These are phyloP conservation scores for Fusarium solani-melongenae DNA, from an alignment of 2,329 filamentous ascomycete species.

Conservation along the genomic window DNA sequence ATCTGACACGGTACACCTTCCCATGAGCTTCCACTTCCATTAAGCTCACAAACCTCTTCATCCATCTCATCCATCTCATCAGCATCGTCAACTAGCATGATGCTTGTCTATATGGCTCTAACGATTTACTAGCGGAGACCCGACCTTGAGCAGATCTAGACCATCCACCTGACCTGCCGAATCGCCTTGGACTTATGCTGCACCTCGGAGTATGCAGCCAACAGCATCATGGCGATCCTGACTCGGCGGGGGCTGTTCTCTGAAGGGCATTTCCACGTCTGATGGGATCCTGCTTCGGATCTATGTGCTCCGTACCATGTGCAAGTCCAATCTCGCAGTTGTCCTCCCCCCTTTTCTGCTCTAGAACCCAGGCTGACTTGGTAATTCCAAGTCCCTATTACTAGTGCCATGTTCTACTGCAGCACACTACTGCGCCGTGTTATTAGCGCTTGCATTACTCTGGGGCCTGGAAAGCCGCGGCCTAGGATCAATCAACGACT, in stretches of 20 bases:
- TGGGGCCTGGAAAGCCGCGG: slow-evolving; percentile 30
- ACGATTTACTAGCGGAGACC: slow-evolving; percentile 10
- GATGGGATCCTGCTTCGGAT: neutral
- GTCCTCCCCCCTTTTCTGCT: slow-evolving; percentile 31
- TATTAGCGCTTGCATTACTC: slow-evolving; percentile 36
- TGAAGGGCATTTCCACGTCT: slow-evolving; percentile 18
- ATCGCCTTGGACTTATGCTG: slow-evolving; percentile 22
- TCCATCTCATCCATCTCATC: neutral
- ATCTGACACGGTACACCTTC: neutral
- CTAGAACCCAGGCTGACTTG: slow-evolving; percentile 9
- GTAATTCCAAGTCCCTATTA: slow-evolving; percentile 29
- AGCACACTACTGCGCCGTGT: slow-evolving; percentile 41
- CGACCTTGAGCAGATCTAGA: slow-evolving; percentile 27
- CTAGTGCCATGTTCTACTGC: slow-evolving; percentile 28
- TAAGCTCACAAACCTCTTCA: neutral
- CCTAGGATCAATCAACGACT: slow-evolving; percentile 25
- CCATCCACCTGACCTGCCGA: slow-evolving; percentile 23
- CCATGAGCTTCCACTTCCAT: neutral
- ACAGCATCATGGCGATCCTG: slow-evolving; percentile 21
- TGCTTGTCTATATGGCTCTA: slow-evolving; percentile 9
- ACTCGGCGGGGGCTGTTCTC: slow-evolving; percentile 9
- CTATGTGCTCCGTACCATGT: neutral
- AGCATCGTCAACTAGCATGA: slow-evolving; percentile 2
- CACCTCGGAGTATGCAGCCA: slow-evolving; percentile 25
- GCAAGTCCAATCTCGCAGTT: slow-evolving; percentile 5